Percentiles rank a stretch among this genome's conserved stretches.
Conservation (phyloP, 2,329 filamentous ascomycete genomes). For the Teratosphaeria viscida region DNA sequence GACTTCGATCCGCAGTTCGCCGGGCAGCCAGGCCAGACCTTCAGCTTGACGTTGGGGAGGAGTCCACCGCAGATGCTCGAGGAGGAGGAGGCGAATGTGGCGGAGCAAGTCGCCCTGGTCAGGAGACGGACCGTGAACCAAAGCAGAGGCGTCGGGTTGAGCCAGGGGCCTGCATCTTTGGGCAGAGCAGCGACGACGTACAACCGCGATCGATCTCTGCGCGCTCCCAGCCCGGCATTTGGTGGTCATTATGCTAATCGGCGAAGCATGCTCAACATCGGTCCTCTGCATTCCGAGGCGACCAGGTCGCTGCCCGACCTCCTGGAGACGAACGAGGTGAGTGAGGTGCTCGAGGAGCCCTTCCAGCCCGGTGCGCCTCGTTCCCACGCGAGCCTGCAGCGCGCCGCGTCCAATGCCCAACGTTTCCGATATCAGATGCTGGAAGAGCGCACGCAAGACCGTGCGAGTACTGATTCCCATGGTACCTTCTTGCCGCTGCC, state of each 20-base stretch:
- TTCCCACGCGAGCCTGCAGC: slow-evolving; percentile 22
- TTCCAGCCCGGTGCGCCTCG: slow-evolving; percentile 25
- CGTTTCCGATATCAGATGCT: slow-evolving; percentile 56
- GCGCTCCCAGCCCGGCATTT: slow-evolving; percentile 9
- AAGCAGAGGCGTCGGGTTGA: slow-evolving; percentile 21
- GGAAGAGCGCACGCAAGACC: slow-evolving; percentile 40
- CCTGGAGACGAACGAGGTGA: slow-evolving; percentile 17
- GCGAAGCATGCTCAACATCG: slow-evolving; percentile 15
- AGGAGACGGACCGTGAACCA: slow-evolving; percentile 27
- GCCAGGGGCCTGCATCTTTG: slow-evolving; percentile 21
- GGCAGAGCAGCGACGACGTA: slow-evolving; percentile 26
- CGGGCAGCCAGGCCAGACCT: slow-evolving; percentile 28
- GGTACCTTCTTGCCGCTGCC: slow-evolving; percentile 76
- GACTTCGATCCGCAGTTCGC: slow-evolving; percentile 25
- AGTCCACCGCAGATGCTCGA: slow-evolving; percentile 24
- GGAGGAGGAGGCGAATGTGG: slow-evolving; percentile 24
- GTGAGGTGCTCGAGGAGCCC: slow-evolving; percentile 22
- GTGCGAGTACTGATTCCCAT: slow-evolving; percentile 49
- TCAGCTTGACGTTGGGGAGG: slow-evolving; percentile 25
- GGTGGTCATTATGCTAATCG: slow-evolving; percentile 7
- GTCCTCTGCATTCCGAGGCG: slow-evolving; percentile 19
- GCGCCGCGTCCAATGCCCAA: slow-evolving; percentile 53
- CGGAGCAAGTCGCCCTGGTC: slow-evolving; percentile 25
- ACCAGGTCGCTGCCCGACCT: slow-evolving; percentile 22
- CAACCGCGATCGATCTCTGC: slow-evolving; percentile 4